Conservation (phyloP, 306 rosid genomes). For the Betula pendula region DNA sequence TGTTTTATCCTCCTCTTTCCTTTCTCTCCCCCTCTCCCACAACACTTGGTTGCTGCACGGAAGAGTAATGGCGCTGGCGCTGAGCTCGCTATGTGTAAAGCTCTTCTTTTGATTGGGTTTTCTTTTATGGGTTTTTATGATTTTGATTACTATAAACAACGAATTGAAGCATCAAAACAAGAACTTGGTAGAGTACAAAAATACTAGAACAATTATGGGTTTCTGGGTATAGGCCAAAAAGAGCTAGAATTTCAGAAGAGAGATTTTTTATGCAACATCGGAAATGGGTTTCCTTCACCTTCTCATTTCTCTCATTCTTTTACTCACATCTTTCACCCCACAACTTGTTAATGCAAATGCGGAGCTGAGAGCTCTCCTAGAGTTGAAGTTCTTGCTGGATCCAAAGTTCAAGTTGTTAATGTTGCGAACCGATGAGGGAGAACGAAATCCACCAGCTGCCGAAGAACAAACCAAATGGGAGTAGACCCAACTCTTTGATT, state of each 20-base stretch:
- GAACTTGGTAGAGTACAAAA: too few species aligned
- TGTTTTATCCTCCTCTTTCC: too few species aligned
- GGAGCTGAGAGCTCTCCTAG: slow-evolving; percentile 74
- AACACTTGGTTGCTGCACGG: too few species aligned
- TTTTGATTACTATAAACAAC: not conserved
- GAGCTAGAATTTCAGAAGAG: slow-evolving; percentile 1
- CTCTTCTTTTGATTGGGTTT: not conserved
- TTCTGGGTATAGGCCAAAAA: slow-evolving; percentile 15
- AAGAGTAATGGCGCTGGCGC: too few species aligned
- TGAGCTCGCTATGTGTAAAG: not conserved
- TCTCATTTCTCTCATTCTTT: slow-evolving; percentile 30
- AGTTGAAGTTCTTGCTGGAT: slow-evolving; percentile 73
- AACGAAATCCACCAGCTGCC: too few species aligned
- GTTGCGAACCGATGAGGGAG: slow-evolving; percentile 71
- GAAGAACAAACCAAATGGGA: too few species aligned
- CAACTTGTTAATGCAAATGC: slow-evolving; percentile 54
- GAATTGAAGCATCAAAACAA: too few species aligned
- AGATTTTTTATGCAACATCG: slow-evolving; percentile 14
- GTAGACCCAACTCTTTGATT: too few species aligned
- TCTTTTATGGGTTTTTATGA: not conserved
- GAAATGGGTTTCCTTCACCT: slow-evolving; percentile 41
- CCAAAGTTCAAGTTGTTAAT: slow-evolving; percentile 60
- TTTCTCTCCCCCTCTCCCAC: too few species aligned
- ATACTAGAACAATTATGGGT: slow-evolving; percentile 35
- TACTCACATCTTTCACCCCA: slow-evolving; percentile 16